These are phyloP conservation scores for Jatropha podagrica DNA, from an alignment of 441 rosid species.

Conservation along the genomic window DNA sequence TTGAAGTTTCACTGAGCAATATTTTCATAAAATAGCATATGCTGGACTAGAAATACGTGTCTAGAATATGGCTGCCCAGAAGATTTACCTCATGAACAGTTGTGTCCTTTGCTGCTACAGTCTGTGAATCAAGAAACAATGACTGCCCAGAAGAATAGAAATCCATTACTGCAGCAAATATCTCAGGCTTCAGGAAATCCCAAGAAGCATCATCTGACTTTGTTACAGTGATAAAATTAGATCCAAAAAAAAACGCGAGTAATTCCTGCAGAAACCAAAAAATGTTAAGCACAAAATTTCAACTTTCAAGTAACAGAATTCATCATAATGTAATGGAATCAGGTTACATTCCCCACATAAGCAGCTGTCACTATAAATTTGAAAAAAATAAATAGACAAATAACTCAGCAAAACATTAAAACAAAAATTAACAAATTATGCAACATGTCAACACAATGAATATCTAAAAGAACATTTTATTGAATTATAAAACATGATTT, in stretches of 20 bases:
- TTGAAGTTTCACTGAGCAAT: neutral
- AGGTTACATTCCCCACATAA: neutral
- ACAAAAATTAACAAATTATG: neutral
- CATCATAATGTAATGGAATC: neutral
- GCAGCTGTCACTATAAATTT: neutral
- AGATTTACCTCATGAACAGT: slow-evolving; percentile 67
- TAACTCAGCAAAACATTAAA: neutral
- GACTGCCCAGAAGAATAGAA: slow-evolving; percentile 87
- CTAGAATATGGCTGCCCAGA: neutral
- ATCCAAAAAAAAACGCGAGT: slow-evolving; percentile 81
- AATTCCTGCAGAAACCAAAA: slow-evolving; percentile 46
- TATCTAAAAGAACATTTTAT: neutral
- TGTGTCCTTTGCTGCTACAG: slow-evolving; percentile 79
- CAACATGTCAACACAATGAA: neutral
- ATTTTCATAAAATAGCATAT: neutral
- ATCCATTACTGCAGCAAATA: slow-evolving; percentile 92
- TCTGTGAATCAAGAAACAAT: slow-evolving; percentile 68
- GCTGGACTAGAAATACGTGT: neutral
- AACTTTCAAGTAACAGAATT: neutral
- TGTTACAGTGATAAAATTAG: slow-evolving; percentile 92
- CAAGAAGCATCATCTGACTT: slow-evolving; percentile 83
- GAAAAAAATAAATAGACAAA: neutral
- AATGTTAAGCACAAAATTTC: neutral
- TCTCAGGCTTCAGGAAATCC: slow-evolving; percentile 85
- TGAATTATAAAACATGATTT: neutral